Evolutionary conservation across 148 eudicot species (phyloP).

Genomic region (Fallopia convolvulus): DNA sequence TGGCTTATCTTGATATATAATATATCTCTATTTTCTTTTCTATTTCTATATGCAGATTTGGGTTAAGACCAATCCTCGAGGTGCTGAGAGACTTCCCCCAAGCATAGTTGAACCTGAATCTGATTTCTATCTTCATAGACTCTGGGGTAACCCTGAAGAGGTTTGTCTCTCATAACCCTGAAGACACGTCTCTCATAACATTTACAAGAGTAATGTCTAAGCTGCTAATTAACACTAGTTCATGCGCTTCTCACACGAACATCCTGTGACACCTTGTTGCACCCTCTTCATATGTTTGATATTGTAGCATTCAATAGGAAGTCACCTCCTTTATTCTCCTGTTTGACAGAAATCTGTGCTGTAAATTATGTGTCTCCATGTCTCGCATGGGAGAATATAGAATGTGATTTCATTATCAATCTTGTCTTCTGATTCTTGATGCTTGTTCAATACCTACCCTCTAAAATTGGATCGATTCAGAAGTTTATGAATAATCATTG

Average conservation of each 20-base stretch:
- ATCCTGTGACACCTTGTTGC: neutral
- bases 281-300: neutral
- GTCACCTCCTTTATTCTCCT: neutral
- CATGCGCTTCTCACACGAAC: neutral
- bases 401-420: neutral
- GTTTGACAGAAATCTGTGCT: neutral
- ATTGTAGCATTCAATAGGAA: neutral
- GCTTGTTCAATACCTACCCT: neutral
- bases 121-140: conserved; percentile 51
- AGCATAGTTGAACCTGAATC: conserved; percentile 53
- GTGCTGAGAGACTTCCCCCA: conserved; percentile 70
- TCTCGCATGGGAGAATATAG: neutral
- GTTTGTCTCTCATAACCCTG: conserved; percentile 29
- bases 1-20: neutral
- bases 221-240: neutral
- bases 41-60: conserved; percentile 37
- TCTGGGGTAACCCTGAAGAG: conserved; percentile 68
- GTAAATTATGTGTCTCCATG: neutral
- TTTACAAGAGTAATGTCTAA: neutral
- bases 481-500: neutral
- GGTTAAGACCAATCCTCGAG: conserved; percentile 61
- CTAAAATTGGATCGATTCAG: neutral
- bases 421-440: neutral
- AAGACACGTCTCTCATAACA: conserved; percentile 36
- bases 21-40: neutral